Conservation (phyloP, 768 basidiomycete genomes). For the Boletellus ananas region DNA sequence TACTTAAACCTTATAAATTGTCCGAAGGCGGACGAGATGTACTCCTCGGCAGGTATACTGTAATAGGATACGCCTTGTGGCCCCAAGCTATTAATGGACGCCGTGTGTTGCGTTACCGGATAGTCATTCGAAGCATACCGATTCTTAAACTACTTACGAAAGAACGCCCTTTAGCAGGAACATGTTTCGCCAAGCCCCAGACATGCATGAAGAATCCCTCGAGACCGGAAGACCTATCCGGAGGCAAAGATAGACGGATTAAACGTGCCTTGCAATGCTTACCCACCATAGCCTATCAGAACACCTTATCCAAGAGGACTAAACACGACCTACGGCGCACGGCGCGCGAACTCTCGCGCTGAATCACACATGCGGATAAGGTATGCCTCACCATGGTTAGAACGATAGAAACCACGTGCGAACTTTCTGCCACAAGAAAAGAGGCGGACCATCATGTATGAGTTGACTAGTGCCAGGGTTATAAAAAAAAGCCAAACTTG, state of each 20-base stretch:
- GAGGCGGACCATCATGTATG: neutral
- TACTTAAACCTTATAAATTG: no score
- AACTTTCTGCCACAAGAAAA: neutral
- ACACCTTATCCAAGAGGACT: conserved; percentile 12
- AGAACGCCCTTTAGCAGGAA: conserved; percentile 7
- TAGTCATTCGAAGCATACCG: neutral
- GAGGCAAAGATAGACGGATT: conserved; percentile 3
- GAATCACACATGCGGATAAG: neutral
- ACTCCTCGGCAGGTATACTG: no score
- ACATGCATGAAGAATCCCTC: conserved; percentile 3
- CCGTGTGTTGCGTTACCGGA: neutral
- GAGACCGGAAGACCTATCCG: conserved; percentile 1
- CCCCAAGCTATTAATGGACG: neutral
- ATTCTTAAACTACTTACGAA: neutral
- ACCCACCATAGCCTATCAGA: neutral
- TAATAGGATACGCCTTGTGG: neutral
- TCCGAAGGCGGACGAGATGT: no score
- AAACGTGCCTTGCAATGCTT: conserved; percentile 10
- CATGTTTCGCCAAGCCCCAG: conserved; percentile 9
- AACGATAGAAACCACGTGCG: no score
- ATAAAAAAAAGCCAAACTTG: neutral
- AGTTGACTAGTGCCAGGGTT: neutral
- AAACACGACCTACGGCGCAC: neutral
- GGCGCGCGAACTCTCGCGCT: neutral
- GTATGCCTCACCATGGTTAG: neutral